phyloP scores from a whole-genome alignment of 1,284 basidiomycete species.

The Cystobasidiaceae sp. region DNA sequence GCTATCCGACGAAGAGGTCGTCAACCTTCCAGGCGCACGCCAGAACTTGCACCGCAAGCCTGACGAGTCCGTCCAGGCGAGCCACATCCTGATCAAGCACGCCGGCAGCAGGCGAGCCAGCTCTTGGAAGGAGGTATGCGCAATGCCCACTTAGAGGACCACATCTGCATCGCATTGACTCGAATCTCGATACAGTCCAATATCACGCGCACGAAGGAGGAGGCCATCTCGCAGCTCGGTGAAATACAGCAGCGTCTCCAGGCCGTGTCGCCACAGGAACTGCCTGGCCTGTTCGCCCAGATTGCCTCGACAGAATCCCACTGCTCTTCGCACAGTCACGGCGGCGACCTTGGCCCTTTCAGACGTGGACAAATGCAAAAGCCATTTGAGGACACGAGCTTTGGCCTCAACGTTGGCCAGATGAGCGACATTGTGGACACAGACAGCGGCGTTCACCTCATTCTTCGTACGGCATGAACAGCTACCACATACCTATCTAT shows the following conservation, averaged over 20 bases:
- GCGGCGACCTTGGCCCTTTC: constrained; percentile 81
- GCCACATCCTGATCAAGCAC: constrained; percentile 94
- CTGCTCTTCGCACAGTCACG: constrained; percentile 73
- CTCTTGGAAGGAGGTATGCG: constrained; percentile 83
- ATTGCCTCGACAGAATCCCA: constrained; percentile 74
- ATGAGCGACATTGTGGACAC: constrained; percentile 77
- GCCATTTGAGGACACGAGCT: constrained; percentile 90
- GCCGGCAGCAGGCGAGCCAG: constrained; percentile 75
- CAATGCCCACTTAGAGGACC: too few species aligned
- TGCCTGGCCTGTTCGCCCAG: constrained; percentile 61
- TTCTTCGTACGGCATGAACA: constrained; percentile 74
- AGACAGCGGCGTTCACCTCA: constrained; percentile 93
- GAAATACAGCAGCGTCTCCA: constrained; percentile 53
- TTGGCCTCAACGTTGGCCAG: constrained; percentile 69
- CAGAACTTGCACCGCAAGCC: constrained; percentile 48
- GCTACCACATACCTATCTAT: not conserved
- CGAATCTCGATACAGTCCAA: constrained; percentile 60
- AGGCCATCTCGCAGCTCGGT: constrained; percentile 73
- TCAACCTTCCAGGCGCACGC: constrained; percentile 64
- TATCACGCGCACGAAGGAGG: constrained; percentile 84
- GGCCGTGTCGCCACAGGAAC: constrained; percentile 49
- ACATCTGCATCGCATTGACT: too few species aligned
- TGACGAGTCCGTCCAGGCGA: constrained; percentile 73
- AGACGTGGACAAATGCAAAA: constrained; percentile 90
- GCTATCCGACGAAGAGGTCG: constrained; percentile 60